phyloP scores from a whole-genome alignment of 192 early-diverging fungal species.

The Martensiomyces pterosporus region DNA sequence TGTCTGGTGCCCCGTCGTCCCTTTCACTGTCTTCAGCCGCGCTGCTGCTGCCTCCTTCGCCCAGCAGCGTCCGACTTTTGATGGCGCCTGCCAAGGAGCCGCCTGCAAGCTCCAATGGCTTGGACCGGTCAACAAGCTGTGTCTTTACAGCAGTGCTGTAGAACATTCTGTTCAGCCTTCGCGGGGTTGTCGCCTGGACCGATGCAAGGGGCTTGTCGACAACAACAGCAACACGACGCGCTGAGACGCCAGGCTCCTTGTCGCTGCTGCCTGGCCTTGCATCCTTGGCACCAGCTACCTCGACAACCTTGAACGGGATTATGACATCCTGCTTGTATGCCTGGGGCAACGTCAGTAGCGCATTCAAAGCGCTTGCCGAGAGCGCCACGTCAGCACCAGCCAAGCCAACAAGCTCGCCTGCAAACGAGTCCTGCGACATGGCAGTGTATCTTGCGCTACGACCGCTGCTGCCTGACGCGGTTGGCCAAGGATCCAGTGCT shows the following conservation, averaged over 20 bases:
- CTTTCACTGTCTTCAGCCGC: background rate
- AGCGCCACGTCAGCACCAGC: conserved; percentile 31
- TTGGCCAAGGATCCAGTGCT: background rate
- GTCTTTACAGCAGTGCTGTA: conserved; percentile 10
- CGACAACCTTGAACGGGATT: conserved; percentile 23
- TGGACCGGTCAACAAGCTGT: conserved; percentile 10
- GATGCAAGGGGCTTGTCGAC: conserved; percentile 30
- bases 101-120: conserved; percentile 9
- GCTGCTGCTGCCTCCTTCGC: background rate
- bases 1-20: conserved; percentile 4
- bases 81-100: conserved; percentile 17
- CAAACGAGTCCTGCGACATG: conserved; percentile 23
- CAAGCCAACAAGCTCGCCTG: conserved; percentile 12
- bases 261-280: background rate
- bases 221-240: conserved; percentile 14
- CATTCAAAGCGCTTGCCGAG: conserved; percentile 23
- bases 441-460: too few relatives aligned
- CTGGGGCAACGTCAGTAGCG: conserved; percentile 36
- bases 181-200: conserved; percentile 23
- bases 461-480: too few relatives aligned
- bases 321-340: conserved; percentile 24
- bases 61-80: background rate
- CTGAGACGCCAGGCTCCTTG: too few relatives aligned
- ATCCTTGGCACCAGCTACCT: background rate
- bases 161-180: conserved; percentile 23